phyloP scores from a whole-genome alignment of 106 monocot genomes.

The Acanthochlamys bracteata region DNA sequence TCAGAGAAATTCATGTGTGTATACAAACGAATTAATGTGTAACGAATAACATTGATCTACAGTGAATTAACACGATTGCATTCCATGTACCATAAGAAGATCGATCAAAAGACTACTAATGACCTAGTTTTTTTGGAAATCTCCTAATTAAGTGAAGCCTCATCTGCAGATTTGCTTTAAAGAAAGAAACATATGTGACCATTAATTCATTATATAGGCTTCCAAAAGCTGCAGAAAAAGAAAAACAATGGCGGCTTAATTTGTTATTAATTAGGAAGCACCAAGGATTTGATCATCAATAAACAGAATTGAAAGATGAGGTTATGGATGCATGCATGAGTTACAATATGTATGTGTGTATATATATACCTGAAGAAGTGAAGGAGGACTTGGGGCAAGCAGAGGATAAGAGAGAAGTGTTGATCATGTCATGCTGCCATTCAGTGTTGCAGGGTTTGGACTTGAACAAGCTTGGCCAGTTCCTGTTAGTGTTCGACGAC shows the following conservation, averaged over 20 bases:
- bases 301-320: too few species aligned
- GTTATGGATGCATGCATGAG: not conserved
- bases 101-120: too few species aligned
- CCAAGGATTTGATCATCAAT: too few species aligned
- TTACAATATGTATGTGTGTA: not conserved
- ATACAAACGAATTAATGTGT: too few species aligned
- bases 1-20: too few species aligned
- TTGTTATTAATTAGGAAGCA: not conserved
- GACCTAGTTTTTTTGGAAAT: too few species aligned
- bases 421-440: constrained; percentile 72
- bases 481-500: constrained; percentile 69
- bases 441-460: constrained; percentile 71
- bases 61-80: too few species aligned
- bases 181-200: not conserved
- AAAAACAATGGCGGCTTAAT: not conserved
- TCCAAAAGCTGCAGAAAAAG: constrained; percentile 1
- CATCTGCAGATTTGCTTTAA: not conserved
- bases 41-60: too few species aligned
- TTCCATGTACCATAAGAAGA: too few species aligned
- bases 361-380: constrained; percentile 33
- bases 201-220: not conserved
- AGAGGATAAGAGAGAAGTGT: constrained; percentile 37
- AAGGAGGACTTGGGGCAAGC: constrained; percentile 49
- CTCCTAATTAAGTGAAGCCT: not conserved
- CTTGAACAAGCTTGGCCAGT: constrained; percentile 99